Base-by-base conservation (phyloP, 1,284 basidiomycete species). In the Butyriboletus appendiculatus region DNA sequence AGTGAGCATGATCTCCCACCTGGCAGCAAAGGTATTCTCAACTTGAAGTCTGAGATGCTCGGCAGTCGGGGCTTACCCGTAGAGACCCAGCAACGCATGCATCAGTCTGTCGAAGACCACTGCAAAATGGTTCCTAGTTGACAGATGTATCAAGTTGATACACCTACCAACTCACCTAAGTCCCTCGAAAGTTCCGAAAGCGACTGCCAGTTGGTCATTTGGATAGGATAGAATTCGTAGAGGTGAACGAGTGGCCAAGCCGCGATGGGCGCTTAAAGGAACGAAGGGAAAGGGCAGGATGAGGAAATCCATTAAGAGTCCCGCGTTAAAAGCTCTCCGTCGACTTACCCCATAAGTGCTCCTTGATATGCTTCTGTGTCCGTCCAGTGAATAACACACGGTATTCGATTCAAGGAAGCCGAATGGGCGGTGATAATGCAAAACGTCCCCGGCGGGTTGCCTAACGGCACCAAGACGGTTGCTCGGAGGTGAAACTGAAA, bases 1-100 rank as follows among this genome's bases (percentile, higher is more conserved):
- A 18, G 68, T 62, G 50, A 69, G 55, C 6, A 68, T n/a, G 20
- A 73, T 40, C 45, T 73, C 67, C 67, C 67, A 69, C 28, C 71
- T 69, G 18, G 38, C 5, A 33, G 37, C 5, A 16, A 43, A 33
- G 20, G 5, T n/a, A 12, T 12, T 38, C 14, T 68, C 26, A 53
- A 22, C 28, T 33, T 22, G 37, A 44, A 20, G 48, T 28, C 32
- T n/a, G 38, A 42, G 18, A 30, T 8, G 3, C 16, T 48, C 9
- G 6, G 16, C 1, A 33, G 22, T 24, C 15, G 16, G 0, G 5
- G 30, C 67, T 56, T 56, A 68, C 70, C 62, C 58, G 45, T 68
- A 68, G n/a, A 68, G 58, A 37, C 67, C 67, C 38, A 70, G 40
- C 15, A 72, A 42, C 2, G 52, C 54, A 44, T 68, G 67, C 48